phyloP scores from a whole-genome alignment of 495 filamentous ascomycete species.

The Staphylotrichum tortipilum region DNA sequence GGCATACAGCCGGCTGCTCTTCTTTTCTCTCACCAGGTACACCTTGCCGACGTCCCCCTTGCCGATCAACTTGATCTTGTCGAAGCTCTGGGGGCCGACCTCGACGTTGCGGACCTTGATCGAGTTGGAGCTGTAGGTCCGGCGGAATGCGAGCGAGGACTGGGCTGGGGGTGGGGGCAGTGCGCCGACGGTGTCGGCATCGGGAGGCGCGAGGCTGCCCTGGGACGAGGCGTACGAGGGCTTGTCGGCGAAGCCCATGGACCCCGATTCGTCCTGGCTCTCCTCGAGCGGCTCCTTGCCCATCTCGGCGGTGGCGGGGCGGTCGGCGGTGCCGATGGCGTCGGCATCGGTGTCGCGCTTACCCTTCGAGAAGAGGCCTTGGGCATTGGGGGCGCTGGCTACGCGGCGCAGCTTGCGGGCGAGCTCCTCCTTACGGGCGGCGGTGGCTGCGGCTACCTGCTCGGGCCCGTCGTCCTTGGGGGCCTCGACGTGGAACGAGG shows the following conservation, averaged over 20 bases:
- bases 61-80: constrained; percentile 98
- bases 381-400: constrained; percentile 92
- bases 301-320: constrained; percentile 72
- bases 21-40: constrained; percentile 95
- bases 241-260: constrained; percentile 47
- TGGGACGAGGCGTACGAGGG: constrained; percentile 14
- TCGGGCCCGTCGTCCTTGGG: constrained; percentile 47
- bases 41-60: constrained; percentile 99
- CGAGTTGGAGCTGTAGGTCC: constrained; percentile 97
- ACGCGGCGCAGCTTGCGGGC: constrained; percentile 87
- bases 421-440: constrained; percentile 82
- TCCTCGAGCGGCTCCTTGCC: constrained; percentile 66
- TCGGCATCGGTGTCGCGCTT: constrained; percentile 33
- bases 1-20: constrained; percentile 86
- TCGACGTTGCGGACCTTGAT: constrained; percentile 97
- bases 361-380: constrained; percentile 70
- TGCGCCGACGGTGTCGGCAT: constrained; percentile 22
- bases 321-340: constrained; percentile 36
- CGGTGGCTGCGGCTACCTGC: constrained; percentile 65
- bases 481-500: constrained; percentile 61
- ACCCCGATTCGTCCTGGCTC: constrained; percentile 44
- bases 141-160: constrained; percentile 64
- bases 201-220: constrained; percentile 15
- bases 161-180: constrained; percentile 41
- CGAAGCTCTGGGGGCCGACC: constrained; percentile 90